Percentiles rank a stretch among this genome's conserved stretches.
phyloP scores from a whole-genome alignment of 371 early-diverging fungal genomes.

The Rhizoclosmatium hyalinum region DNA sequence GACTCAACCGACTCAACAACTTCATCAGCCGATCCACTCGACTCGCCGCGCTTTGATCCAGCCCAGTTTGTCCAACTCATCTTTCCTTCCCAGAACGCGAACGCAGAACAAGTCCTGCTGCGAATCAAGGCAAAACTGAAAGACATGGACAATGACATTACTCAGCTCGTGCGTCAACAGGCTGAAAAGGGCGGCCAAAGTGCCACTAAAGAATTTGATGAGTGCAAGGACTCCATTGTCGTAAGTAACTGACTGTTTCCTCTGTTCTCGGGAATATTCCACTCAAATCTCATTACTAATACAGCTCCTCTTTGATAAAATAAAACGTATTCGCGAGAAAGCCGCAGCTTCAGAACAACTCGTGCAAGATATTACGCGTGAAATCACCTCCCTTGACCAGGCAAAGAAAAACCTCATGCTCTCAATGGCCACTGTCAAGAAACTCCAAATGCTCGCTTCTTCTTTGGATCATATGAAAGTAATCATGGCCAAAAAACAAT shows the following conservation, averaged over 20 bases:
- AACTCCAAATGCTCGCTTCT: constrained; percentile 88
- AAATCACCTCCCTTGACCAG: constrained; percentile 91
- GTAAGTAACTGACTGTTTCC: constrained; percentile 48
- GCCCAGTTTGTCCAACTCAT: constrained; percentile 78
- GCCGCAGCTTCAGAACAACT: constrained; percentile 83
- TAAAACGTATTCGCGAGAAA: constrained; percentile 83
- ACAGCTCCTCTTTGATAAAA: constrained; percentile 75
- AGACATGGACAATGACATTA: constrained; percentile 61
- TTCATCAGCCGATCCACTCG: constrained; percentile 61
- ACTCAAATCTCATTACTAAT: neutral
- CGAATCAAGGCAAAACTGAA: constrained; percentile 9
- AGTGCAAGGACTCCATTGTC: constrained; percentile 74
- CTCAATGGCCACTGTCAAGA: constrained; percentile 80
- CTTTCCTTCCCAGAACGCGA: constrained; percentile 76
- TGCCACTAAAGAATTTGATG: constrained; percentile 66
- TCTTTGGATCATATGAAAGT: constrained; percentile 80
- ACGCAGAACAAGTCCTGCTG: constrained; percentile 10
- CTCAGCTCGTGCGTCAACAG: constrained; percentile 74
- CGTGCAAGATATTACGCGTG: constrained; percentile 94
- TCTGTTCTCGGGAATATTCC: neutral
- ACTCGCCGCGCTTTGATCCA: constrained; percentile 75
- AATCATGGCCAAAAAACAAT: constrained; percentile 72
- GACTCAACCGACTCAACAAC: no score
- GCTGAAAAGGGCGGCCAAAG: constrained; percentile 55
- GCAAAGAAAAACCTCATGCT: constrained; percentile 88